phyloP scores from a whole-genome alignment of 2,329 filamentous ascomycete genomes.

The Exophiala mesophila region DNA sequence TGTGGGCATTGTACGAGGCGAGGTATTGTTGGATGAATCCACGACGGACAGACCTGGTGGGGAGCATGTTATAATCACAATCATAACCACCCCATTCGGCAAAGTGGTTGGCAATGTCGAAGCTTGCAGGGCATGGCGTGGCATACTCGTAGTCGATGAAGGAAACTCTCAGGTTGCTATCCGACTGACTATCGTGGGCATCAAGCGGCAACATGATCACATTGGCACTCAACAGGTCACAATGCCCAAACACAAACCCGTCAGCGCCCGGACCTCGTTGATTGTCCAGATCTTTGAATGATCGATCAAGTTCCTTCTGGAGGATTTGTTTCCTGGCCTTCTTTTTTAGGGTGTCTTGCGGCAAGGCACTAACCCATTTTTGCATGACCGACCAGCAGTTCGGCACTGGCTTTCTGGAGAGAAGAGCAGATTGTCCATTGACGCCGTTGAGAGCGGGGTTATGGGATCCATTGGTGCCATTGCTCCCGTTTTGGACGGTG shows the following conservation, averaged over 20 bases:
- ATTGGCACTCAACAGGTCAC: constrained; percentile 87
- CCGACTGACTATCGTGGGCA: constrained; percentile 32
- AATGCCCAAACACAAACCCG: constrained; percentile 50
- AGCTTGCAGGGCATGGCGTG: constrained; percentile 86
- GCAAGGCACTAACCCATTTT: constrained; percentile 87
- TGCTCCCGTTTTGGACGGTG: constrained; percentile 12
- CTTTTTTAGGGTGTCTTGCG: constrained; percentile 65
- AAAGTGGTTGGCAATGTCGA: constrained; percentile 97
- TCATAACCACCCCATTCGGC: constrained; percentile 97
- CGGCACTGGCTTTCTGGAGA: constrained; percentile 66
- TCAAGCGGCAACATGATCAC: constrained; percentile 68
- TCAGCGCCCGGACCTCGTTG: constrained; percentile 70
- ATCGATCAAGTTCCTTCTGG: constrained; percentile 67
- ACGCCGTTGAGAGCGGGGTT: constrained; percentile 7
- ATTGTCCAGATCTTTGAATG: constrained; percentile 68
- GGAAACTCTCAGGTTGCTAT: constrained; percentile 52
- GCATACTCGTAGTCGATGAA: constrained; percentile 99
- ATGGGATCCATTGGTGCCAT: constrained; percentile 14
- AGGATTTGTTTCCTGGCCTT: constrained; percentile 62
- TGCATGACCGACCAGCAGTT: constrained; percentile 95
- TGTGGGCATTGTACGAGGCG: constrained; percentile 61
- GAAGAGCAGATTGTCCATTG: neutral
- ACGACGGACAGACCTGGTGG: constrained; percentile 68
- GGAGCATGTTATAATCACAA: constrained; percentile 81
- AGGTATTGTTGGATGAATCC: constrained; percentile 84